These are phyloP conservation scores for Fusarium acutatum DNA, from an alignment of 2,329 filamentous ascomycete genomes.

Conservation along the genomic window DNA sequence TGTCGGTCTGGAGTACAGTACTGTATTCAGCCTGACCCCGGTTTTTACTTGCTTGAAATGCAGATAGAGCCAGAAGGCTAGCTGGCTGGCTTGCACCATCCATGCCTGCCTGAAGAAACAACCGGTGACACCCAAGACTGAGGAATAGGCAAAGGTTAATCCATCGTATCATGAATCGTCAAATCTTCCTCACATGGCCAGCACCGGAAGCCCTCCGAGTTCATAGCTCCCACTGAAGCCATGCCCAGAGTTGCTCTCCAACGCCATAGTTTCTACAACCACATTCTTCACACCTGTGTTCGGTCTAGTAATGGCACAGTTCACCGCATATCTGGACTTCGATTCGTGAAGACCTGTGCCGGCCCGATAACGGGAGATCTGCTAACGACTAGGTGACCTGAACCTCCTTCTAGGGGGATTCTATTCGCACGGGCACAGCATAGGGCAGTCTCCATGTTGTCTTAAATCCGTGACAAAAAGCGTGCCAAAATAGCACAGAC, in stretches of 20 bases:
- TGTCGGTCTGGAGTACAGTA: neutral
- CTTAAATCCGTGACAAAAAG: slow-evolving; percentile 21
- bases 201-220: slow-evolving; percentile 5
- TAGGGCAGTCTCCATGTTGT: slow-evolving; percentile 9
- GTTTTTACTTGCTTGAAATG: neutral
- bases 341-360: slow-evolving; percentile 27
- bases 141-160: neutral
- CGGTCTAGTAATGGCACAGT: slow-evolving; percentile 18
- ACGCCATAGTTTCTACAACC: neutral
- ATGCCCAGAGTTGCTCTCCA: neutral
- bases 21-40: slow-evolving; percentile 3
- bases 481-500: slow-evolving; percentile 32
- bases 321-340: slow-evolving; percentile 37
- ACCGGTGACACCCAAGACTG: neutral
- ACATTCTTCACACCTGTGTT: neutral
- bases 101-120: neutral
- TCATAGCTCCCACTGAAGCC: neutral
- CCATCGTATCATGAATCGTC: neutral
- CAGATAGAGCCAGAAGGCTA: neutral
- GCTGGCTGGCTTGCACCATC: neutral
- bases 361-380: slow-evolving; percentile 40
- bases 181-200: slow-evolving; percentile 1
- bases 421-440: slow-evolving; percentile 12
- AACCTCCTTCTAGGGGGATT: slow-evolving; percentile 19
- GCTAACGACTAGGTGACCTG: slow-evolving; percentile 16